phyloP scores from a whole-genome alignment of 2,329 filamentous ascomycete species.

The Chrysosporium queenslandicum region DNA sequence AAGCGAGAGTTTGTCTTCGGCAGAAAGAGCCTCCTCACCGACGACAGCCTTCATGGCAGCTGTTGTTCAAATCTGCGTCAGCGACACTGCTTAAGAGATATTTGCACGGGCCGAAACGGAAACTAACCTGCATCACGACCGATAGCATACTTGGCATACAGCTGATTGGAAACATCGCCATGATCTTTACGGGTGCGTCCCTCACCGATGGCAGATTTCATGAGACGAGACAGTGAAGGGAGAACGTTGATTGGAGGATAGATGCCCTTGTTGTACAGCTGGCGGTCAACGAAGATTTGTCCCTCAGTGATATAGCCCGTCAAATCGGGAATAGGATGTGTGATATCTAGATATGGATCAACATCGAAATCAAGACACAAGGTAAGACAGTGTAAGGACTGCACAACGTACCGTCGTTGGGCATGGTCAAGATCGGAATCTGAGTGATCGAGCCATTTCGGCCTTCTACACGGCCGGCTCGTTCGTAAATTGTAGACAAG shows the following conservation, averaged over 20 bases:
- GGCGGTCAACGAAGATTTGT: constrained; percentile 94
- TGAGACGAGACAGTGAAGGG: constrained; percentile 93
- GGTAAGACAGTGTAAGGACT: neutral
- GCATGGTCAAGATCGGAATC: constrained; percentile 98
- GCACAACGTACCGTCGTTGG: constrained; percentile 65
- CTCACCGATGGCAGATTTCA: constrained; percentile 99
- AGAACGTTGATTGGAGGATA: constrained; percentile 98
- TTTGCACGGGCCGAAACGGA: neutral
- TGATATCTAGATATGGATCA: constrained; percentile 57
- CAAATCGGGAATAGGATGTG: constrained; percentile 95
- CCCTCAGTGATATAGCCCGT: constrained; percentile 99
- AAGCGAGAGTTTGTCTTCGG: constrained; percentile 93
- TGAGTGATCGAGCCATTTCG: constrained; percentile 98
- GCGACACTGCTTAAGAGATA: neutral
- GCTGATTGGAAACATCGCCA: constrained; percentile 96
- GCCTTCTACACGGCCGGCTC: constrained; percentile 91
- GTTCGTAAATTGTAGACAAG: constrained; percentile 99
- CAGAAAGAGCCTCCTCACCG: constrained; percentile 89
- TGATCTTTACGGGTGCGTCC: constrained; percentile 94
- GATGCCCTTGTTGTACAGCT: constrained; percentile 89
- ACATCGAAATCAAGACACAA: neutral
- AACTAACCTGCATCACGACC: constrained; percentile 69
- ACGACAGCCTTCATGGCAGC: constrained; percentile 99
- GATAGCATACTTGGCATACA: constrained; percentile 99
- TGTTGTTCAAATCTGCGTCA: constrained; percentile 16